These are phyloP conservation scores for Solanum ahanhuiri DNA, from an alignment of 257 asterid species.

Conservation along the genomic window DNA sequence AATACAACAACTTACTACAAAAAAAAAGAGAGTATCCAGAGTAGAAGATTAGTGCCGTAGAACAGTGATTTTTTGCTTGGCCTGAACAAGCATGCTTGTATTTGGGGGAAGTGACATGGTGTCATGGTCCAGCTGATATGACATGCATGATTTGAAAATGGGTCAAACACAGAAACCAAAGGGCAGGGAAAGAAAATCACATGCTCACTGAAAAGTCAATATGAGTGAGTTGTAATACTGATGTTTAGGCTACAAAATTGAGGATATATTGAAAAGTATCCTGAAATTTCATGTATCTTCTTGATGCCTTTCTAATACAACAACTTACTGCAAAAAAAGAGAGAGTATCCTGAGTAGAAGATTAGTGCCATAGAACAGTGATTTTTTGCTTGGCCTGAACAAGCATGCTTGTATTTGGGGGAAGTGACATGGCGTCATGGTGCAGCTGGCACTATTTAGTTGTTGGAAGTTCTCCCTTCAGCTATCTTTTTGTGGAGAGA, in stretches of 20 bases:
- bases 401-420: neutral
- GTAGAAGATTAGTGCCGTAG: neutral
- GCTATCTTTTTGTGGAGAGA: neutral
- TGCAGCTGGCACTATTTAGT: neutral
- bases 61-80: neutral
- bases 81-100: neutral
- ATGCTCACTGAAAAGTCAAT: neutral
- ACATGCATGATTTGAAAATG: neutral
- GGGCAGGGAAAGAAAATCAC: neutral
- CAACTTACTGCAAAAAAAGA: neutral
- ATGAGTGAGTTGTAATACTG: neutral
- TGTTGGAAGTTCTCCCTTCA: neutral
- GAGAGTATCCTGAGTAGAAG: neutral
- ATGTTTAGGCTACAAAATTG: neutral
- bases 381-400: neutral
- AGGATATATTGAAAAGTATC: neutral
- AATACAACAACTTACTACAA: neutral
- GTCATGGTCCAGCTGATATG: neutral
- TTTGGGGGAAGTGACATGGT: neutral
- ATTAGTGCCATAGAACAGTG: neutral
- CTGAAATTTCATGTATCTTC: neutral
- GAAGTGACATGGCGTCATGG: neutral
- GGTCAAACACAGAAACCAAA: neutral
- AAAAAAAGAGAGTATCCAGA: neutral
- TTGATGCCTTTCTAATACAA: neutral